phyloP scores from a whole-genome alignment of 306 rosid genomes.

The Notholithocarpus densiflorus region DNA sequence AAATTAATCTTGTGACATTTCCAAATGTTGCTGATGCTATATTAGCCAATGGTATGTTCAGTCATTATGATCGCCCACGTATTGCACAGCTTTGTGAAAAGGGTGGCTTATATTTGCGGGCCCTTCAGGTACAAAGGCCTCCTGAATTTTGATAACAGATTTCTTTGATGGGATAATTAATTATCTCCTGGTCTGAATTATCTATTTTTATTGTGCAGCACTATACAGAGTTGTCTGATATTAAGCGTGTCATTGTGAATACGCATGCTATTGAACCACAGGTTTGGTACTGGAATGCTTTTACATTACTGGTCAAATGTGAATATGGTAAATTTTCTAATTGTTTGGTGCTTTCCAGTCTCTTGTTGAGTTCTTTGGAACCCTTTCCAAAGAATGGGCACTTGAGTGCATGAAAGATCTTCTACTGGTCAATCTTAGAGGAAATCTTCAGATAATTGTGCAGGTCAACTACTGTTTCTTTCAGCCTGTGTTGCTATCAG shows the following conservation, averaged over 20 bases:
- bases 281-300: conserved; percentile 45
- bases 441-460: conserved; percentile 96
- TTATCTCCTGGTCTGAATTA: background rate
- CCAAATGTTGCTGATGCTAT: conserved; percentile 99
- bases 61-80: conserved; percentile 97
- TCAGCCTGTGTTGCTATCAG: background rate
- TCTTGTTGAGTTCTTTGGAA: conserved; percentile 95
- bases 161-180: background rate
- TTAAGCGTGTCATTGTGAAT: conserved; percentile 92
- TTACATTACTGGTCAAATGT: conserved; percentile 7
- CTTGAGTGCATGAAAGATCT: conserved; percentile 99
- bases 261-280: conserved; percentile 99
- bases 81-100: conserved; percentile 96
- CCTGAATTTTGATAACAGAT: background rate
- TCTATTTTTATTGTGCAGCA: conserved; percentile 49
- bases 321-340: conserved; percentile 12
- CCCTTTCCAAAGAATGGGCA: conserved; percentile 94
- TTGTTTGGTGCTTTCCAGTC: conserved; percentile 51
- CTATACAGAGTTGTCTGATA: conserved; percentile 95
- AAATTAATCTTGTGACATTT: conserved; percentile 91
- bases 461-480: conserved; percentile 48
- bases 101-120: conserved; percentile 93
- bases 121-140: conserved; percentile 58
- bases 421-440: conserved; percentile 91
- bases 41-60: conserved; percentile 98